Evolutionary conservation across 2,329 filamentous ascomycete genomes (phyloP), one percentile per base, ranked within the genome.

Genomic region (Drechmeria coniospora): DNA sequence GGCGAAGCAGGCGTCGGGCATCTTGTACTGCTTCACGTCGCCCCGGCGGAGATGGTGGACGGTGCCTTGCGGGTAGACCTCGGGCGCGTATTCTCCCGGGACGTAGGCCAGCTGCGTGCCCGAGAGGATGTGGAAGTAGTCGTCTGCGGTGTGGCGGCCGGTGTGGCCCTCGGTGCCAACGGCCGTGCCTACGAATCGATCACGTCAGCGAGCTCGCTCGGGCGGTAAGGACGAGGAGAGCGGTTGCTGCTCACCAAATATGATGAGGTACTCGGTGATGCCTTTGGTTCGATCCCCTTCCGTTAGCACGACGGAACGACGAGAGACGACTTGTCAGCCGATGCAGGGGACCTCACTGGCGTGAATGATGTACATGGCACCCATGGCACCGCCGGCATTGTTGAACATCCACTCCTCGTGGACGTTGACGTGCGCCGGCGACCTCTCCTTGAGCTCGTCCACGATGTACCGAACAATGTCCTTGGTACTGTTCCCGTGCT

Each of bases 301-400:
- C 8, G 25, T 33, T 21, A 36, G 33, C 30, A 34, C 12, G 12
- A 21, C 16, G 13, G 9, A 16, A 8, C n/a, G 4, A 24, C 15
- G 19, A 14, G 21, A 23, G n/a, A 26, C 16, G 11, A 23, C n/a
- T 16, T 8, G 5, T 12, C 16, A 15, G 2, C 10, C 2, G 4
- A 8, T 14, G 10, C n/a, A 14, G 12, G 17, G 24, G 22, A 10
- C 61, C 72, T 50, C 53, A 79, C 78, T 86, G 33, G 82, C 80
- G 49, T 92, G 83, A 43, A 92, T 76, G 38, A 92, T 75, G 52
- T 82, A 84, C 83, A 92, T 90, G 45, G 69, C 79, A 31, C 83
- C 83, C 83, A 92, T 92, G 28, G 82, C 82, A 37, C 83, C 83
- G 28, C 83, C 83, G 28, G 82, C 82, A 46, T 92, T 92, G 64